Conservation (phyloP, 2,329 filamentous ascomycete species). For the Microsporum ferrugineum region DNA sequence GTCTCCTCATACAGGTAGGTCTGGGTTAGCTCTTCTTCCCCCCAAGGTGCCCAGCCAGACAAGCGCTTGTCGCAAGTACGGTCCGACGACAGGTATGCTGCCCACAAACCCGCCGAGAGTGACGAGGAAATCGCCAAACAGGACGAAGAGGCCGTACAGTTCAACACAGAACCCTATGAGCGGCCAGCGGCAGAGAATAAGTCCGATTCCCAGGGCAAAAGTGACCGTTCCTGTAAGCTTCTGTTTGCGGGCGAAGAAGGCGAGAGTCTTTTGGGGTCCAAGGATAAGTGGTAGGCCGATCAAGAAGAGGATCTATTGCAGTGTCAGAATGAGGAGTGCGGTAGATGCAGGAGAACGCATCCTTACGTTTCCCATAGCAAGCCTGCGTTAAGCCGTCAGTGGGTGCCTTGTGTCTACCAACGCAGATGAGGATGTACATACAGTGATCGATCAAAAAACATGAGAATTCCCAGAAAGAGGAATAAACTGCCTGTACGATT, state of each 20-base stretch:
- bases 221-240: conserved; percentile 86
- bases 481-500: conserved; percentile 68
- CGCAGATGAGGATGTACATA: conserved; percentile 36
- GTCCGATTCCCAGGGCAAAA: conserved; percentile 68
- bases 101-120: conserved; percentile 83
- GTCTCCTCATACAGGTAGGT: conserved; percentile 13
- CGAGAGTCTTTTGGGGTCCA: conserved; percentile 75
- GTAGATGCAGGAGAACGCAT: conserved; percentile 24
- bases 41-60: conserved; percentile 59
- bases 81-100: conserved; percentile 72
- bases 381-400: conserved; percentile 40
- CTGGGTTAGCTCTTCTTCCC: conserved; percentile 45
- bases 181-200: conserved; percentile 86
- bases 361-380: conserved; percentile 87
- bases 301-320: conserved; percentile 85
- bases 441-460: conserved; percentile 98
- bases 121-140: conserved; percentile 93
- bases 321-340: conserved; percentile 1
- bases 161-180: conserved; percentile 84
- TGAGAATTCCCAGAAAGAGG: conserved; percentile 80
- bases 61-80: conserved; percentile 65
- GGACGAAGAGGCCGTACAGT: conserved; percentile 78
- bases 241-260: conserved; percentile 89
- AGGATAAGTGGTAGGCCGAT: conserved; percentile 94
- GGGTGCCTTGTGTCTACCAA: neutral